Evolutionary conservation across 2,329 filamentous ascomycete genomes (phyloP), one percentile per base, ranked within the genome.

Genomic region (Didymellaceae sp.): DNA sequence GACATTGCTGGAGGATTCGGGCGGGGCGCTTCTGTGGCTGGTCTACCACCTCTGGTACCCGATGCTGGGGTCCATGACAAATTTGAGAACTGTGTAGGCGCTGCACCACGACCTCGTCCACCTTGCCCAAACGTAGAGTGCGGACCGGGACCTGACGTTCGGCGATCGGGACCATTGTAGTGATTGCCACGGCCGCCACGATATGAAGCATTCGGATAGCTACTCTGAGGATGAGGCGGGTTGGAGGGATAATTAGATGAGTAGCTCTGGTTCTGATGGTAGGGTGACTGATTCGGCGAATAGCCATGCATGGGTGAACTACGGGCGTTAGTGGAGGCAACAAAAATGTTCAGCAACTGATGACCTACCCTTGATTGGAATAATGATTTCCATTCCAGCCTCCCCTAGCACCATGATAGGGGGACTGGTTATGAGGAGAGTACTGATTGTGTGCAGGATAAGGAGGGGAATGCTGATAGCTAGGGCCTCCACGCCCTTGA

Each of bases 21-120:
- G 21, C 67, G 71, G 18, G 68, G 71, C 16, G 68, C 68, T 53
- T 75, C 70, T n/a, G 69, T 70, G 6, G 69, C 69, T 34, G 72
- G 71, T 47, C 77, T 78, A 49, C 82, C 77, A 67, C 81, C 82
- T 61, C 80, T 78, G 45, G 79, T 78, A 14, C 80, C 77, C 39
- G 78, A 78, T 25, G 78, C 78, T 33, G 85, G 80, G 46, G 83
- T 88, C 88, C 90, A 92, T 35, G 90, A 89, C 2, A 86, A 70
- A 73, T 89, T 84, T 73, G 86, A 80, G 77, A 87, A 82, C 74
- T 86, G 77, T 56, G 70, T 71, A 10, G 65, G 66, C 14, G 61
- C 57, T 33, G 78, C 77, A 25, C 77, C 79, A 57, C 82, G 77
- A 26, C 85, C 85, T 42, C 87, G 81, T 24, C 76, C 74, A 16